Evolutionary conservation across 2,329 filamentous ascomycete genomes (phyloP), one percentile per base, ranked within the genome.

Genomic region (Pestalotiopsis sp.): DNA sequence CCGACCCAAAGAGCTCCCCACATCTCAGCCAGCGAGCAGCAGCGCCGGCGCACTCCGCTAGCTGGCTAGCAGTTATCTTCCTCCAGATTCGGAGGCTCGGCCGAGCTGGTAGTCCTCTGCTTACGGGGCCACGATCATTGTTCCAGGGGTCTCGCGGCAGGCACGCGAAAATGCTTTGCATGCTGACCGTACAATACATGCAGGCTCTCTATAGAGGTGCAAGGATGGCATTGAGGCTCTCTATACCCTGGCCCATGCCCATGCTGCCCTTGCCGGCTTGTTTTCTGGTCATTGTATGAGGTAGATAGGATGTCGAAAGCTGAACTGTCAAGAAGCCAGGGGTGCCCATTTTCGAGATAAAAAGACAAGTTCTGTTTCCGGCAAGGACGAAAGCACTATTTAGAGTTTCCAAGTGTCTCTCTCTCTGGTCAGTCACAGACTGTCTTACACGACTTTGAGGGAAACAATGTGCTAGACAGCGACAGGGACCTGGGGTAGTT

Each of bases 41-140:
- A 7, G 13, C n/a, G 31, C 31, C 61, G 61, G 61, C 61, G 41
- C 40, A 14, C 61, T 64, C 61, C 61, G 61, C 61, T 64, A 64
- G 31, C 31, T 36, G 31, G 31, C 31, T 36, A 36, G 31, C 31
- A 36, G 61, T 52, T n/a, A 31, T 64, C 61, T 64, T 62, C 12
- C 23, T 59, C 45, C 20, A 59, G 57, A 17, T 59, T 59, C 45
- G 36, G 61, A 52, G 14, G 20, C 38, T 64, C 61, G 38, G 61
- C 61, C 61, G 61, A 64, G 61, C 20, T 64, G 20, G 31, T 36
- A 36, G 31, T 36, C 31, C 31, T 36, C 31, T 36, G 31, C 31
- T 9, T 64, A 64, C 49, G 25, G 36, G 4, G 27, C 17, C 23
- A 14, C 49, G 36, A 27, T 31, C n/a, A 49, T 45, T 36, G 38